Percentiles rank a stretch among this genome's conserved stretches.
Evolutionary conservation across 306 rosid species (phyloP).

Genomic region (Prunus fruticosa): DNA sequence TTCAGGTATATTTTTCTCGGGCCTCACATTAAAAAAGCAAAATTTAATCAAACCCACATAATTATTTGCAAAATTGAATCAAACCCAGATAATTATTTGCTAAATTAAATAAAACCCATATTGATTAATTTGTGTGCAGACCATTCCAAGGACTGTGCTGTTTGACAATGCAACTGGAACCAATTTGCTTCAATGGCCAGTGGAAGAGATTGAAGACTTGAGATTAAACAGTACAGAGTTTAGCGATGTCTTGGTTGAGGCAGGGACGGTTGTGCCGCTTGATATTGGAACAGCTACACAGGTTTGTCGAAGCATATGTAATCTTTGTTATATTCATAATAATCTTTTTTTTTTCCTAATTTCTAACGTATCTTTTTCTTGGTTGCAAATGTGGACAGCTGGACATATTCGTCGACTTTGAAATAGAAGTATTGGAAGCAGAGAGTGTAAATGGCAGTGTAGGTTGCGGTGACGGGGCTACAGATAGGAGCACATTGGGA

Average conservation of each 20-base stretch:
- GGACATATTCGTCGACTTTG: conserved; percentile 75
- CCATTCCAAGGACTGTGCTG: conserved; percentile 73
- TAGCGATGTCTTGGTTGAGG: conserved; percentile 42
- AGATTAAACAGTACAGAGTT: conserved; percentile 47
- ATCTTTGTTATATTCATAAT: not conserved
- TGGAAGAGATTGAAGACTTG: conserved; percentile 75
- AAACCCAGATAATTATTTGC: too few relatives aligned
- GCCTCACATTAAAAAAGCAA: too few relatives aligned
- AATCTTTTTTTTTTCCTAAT: not conserved
- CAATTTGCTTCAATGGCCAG: conserved; percentile 76
- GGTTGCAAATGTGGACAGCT: conserved; percentile 35
- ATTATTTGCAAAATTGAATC: too few relatives aligned
- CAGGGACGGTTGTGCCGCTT: conserved; percentile 63
- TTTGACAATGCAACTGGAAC: conserved; percentile 61
- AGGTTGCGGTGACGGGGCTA: conserved; percentile 69
- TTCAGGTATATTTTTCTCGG: conserved; percentile 45
- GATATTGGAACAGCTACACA: conserved; percentile 67
- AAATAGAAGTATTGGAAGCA: conserved; percentile 35
- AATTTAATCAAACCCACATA: too few relatives aligned
- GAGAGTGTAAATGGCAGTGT: conserved; percentile 3
- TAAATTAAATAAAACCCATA: too few relatives aligned
- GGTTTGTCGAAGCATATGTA: conserved; percentile 30
- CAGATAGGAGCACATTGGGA: conserved; percentile 55
- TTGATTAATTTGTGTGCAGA: conserved; percentile 25
- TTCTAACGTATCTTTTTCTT: not conserved